Evolutionary conservation across 805 yeast genomes (phyloP).

Genomic region (Candida xyloterini): DNA sequence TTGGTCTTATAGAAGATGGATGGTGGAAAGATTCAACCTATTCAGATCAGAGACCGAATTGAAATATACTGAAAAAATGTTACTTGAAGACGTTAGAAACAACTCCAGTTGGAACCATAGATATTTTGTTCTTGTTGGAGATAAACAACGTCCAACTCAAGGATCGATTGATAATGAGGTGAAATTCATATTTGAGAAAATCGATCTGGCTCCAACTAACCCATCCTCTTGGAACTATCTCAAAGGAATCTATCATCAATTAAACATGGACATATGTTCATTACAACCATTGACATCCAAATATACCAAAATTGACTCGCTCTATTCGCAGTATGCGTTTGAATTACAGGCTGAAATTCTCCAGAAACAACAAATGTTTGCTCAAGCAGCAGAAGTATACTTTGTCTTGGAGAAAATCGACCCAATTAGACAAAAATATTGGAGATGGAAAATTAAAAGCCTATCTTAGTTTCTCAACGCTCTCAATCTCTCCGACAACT

Average conservation of each 20-base stretch:
- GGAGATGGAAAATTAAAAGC: conserved; percentile 23
- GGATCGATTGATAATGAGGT: conserved; percentile 44
- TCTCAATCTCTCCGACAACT: conserved; percentile 79
- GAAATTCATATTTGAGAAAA: conserved; percentile 45
- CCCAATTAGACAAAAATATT: conserved; percentile 31
- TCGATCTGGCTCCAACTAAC: conserved; percentile 70
- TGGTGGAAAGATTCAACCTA: conserved; percentile 54
- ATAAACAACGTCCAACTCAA: conserved; percentile 9
- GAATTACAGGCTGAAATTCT: conserved; percentile 59
- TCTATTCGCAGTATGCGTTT: conserved; percentile 56
- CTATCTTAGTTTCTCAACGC: conserved; percentile 59
- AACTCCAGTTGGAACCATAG: conserved; percentile 95
- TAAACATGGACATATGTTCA: conserved; percentile 29
- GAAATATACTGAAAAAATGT: conserved; percentile 43
- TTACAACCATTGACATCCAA: conserved; percentile 44
- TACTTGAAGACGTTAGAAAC: conserved; percentile 70
- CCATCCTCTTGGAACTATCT: conserved; percentile 85
- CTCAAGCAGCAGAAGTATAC: conserved; percentile 44
- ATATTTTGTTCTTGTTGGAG: conserved; percentile 49
- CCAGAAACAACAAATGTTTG: conserved; percentile 26
- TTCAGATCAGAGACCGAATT: conserved; percentile 48
- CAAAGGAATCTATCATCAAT: conserved; percentile 47
- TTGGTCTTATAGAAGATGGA: conserved; percentile 92
- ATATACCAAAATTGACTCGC: conserved; percentile 35
- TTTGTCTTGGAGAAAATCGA: conserved; percentile 43